Conservation (phyloP, 2,329 filamentous ascomycete species). For the Sporothrix brunneoviolacea region DNA sequence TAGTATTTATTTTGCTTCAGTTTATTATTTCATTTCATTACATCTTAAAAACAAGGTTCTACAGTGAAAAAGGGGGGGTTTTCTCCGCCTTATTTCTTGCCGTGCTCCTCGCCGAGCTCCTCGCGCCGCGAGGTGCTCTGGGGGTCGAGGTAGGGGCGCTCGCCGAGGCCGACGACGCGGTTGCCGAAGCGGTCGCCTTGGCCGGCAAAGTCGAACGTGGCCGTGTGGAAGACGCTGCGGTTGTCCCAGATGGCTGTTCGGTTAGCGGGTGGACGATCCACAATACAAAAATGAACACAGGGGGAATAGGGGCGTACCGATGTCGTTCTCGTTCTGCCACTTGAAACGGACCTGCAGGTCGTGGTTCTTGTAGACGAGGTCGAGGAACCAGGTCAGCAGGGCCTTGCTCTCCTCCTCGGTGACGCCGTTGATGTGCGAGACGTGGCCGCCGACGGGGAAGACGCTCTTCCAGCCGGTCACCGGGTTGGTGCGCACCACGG, state of each 20-base stretch:
- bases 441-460: constrained; percentile 47
- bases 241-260: constrained; percentile 48
- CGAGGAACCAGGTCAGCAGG: constrained; percentile 43
- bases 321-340: constrained; percentile 40
- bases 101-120: constrained; percentile 7
- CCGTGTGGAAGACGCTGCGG: constrained; percentile 48
- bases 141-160: constrained; percentile 47
- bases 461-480: constrained; percentile 52
- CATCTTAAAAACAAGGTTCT: too few species aligned
- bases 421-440: constrained; percentile 44
- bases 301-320: too few species aligned
- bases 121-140: constrained; percentile 38
- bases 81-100: too few species aligned
- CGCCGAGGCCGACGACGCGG: constrained; percentile 48
- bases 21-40: too few species aligned
- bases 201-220: constrained; percentile 50
- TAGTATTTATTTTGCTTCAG: too few species aligned
- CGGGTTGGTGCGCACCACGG: constrained; percentile 50
- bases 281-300: neutral
- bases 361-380: constrained; percentile 47
- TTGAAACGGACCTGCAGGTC: constrained; percentile 46
- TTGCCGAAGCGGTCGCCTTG: constrained; percentile 39
- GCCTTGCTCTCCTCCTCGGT: constrained; percentile 40
- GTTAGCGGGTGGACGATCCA: neutral
- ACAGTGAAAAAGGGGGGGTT: too few species aligned